Evolutionary conservation across 306 rosid genomes (phyloP).

Genomic region (Mucuna pruriens): DNA sequence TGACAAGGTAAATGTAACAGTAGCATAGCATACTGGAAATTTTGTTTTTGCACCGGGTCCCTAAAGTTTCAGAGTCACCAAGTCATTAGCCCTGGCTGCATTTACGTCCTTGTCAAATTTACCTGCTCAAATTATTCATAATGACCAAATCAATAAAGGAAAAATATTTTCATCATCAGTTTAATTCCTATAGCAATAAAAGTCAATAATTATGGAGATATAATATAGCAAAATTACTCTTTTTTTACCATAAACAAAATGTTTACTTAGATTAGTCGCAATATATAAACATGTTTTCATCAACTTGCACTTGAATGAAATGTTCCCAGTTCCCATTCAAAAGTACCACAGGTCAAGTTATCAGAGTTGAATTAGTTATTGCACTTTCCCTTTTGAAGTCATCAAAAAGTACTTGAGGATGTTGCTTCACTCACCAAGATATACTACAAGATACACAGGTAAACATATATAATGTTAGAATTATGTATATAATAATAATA

Average conservation of each 20-base stretch:
- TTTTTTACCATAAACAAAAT: not conserved
- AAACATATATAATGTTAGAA: not conserved
- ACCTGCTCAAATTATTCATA: slow-evolving; percentile 7
- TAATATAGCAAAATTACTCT: not conserved
- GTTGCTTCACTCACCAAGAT: slow-evolving; percentile 29
- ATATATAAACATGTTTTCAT: not conserved
- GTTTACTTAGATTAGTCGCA: not conserved
- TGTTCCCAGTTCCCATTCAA: not conserved
- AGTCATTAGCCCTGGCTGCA: slow-evolving; percentile 29
- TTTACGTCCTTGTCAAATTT: slow-evolving; percentile 16
- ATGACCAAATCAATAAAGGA: not conserved
- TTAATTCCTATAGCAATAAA: not conserved
- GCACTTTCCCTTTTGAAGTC: slow-evolving; percentile 13
- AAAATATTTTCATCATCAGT: not conserved
- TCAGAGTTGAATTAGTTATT: not conserved
- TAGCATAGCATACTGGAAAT: not conserved
- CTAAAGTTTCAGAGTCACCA: not conserved
- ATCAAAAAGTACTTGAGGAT: not conserved
- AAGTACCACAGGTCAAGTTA: not conserved
- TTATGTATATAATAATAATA: no score
- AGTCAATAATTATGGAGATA: not conserved
- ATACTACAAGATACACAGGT: slow-evolving; percentile 7
- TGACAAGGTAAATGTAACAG: not conserved
- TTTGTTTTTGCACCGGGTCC: slow-evolving; percentile 6
- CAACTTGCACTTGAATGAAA: not conserved